Percentiles rank a stretch among this genome's conserved stretches.
Conservation (phyloP, 768 basidiomycete genomes). For the Tulasnella sp. region DNA sequence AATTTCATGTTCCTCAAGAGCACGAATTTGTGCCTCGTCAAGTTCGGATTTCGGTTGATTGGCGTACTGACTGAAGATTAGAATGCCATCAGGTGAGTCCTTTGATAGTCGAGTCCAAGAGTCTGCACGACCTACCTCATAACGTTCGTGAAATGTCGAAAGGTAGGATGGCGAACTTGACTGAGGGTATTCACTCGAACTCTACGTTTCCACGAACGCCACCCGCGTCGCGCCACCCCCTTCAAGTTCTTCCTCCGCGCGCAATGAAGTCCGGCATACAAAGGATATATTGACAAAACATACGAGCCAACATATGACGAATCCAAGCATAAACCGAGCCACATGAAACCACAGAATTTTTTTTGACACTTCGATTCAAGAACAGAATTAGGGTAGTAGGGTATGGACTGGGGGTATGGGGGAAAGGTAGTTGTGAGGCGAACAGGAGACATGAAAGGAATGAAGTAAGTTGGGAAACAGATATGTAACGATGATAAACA, state of each 20-base stretch:
- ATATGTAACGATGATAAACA: background rate
- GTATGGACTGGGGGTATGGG: background rate
- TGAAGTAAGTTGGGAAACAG: background rate
- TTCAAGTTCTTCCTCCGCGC: too few relatives aligned
- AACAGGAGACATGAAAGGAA: background rate
- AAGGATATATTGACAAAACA: background rate
- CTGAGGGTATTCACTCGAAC: background rate
- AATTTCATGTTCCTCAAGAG: constrained; percentile 97
- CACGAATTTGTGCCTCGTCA: constrained; percentile 91
- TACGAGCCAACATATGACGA: background rate
- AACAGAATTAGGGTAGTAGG: background rate
- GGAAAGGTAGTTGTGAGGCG: background rate
- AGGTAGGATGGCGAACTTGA: constrained; percentile 1
- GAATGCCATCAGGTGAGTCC: background rate
- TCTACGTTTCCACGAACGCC: background rate
- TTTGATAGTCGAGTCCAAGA: background rate
- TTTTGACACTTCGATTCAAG: background rate
- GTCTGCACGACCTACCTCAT: background rate
- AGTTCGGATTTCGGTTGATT: constrained; percentile 95
- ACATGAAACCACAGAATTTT: background rate
- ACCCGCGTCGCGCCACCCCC: background rate
- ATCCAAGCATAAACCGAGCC: background rate
- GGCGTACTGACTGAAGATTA: constrained; percentile 73
- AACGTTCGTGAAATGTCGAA: background rate
- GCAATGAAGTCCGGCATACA: background rate